Base-by-base conservation (phyloP, 768 basidiomycete genomes). In the Lyophyllum decastes region DNA sequence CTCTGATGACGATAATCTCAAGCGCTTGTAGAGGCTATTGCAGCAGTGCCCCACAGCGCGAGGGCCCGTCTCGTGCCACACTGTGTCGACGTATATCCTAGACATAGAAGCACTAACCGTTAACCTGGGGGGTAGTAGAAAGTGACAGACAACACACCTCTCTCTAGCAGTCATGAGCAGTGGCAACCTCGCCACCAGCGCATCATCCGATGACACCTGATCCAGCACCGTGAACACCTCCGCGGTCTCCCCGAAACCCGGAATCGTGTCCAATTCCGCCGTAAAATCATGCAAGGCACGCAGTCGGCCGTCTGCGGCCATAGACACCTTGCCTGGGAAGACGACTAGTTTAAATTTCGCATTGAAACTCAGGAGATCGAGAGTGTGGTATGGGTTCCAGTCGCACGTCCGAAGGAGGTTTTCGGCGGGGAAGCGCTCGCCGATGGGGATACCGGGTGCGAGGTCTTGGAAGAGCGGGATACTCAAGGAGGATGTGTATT, bases 391-490 rank as follows among this genome's bases (percentile, higher is more conserved):
- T 4, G 43, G 40, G 11, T 26, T 41, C 52, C 52, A 54, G 34
- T 44, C 52, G 12, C 14, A 45, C 12, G 41, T 10, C 0, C 43
- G 27, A 7, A 54, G 26, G 7, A 44, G 22, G 9, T 19, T 38
- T 11, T 12, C 17, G 2, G 52, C 34, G n/a, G 52, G 52, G 24
- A 52, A 52, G 3, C 52, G 52, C 6, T 35, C 43, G n/a, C 52
- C 52, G 25, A 54, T 54, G 26, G 21, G 21, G 11, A 54, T 46
- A 0, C 52, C 52, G 12, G 52, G 24, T 21, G 45, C 33, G 24
- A 54, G 41, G 26, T 54, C 52, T 33, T 54, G 52, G 16, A 44
- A 45, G 17, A 30, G 14, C 5, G 52, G 27, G n/a, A 54, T n/a
- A 46, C 26, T 45, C 19, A 54, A 26, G n/a, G 45, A n/a, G 4